phyloP scores from a whole-genome alignment of 2,329 filamentous ascomycete species.

The Magnaporthiopsis rhizophila region DNA sequence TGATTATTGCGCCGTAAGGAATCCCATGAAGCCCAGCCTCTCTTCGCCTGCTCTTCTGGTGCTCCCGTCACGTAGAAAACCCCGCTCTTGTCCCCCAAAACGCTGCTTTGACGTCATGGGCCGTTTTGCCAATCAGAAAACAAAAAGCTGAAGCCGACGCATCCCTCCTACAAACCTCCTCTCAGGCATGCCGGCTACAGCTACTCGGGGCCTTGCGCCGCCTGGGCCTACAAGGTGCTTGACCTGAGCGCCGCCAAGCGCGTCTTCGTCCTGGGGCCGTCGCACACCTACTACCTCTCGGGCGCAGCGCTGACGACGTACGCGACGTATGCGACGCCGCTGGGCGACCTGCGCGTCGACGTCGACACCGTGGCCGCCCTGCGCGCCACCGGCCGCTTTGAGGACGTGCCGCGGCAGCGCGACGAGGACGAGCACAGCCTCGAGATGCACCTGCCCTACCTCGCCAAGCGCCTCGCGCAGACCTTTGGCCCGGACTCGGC shows the following conservation, averaged over 20 bases:
- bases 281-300: conserved; percentile 75
- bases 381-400: conserved; percentile 43
- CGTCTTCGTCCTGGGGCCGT: conserved; percentile 87
- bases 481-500: conserved; percentile 35
- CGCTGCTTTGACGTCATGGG: conserved; percentile 5
- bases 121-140: no score
- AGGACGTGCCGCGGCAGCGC: conserved; percentile 53
- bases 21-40: no score
- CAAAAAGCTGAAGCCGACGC: not conserved
- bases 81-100: not conserved
- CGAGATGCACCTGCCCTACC: conserved; percentile 93
- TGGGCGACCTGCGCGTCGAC: conserved; percentile 64
- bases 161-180: not conserved
- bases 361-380: conserved; percentile 43
- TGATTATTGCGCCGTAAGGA: conserved; percentile 87
- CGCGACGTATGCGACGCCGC: conserved; percentile 62
- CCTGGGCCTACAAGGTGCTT: conserved; percentile 87
- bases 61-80: not conserved
- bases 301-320: conserved; percentile 72
- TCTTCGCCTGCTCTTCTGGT: conserved; percentile 14
- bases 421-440: conserved; percentile 87
- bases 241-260: conserved; percentile 77
- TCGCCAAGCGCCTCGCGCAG: conserved; percentile 65
- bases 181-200: conserved; percentile 83
- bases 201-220: conserved; percentile 86